Evolutionary conservation across 768 basidiomycete genomes (phyloP).

Genomic region (Auriculariales sp.): DNA sequence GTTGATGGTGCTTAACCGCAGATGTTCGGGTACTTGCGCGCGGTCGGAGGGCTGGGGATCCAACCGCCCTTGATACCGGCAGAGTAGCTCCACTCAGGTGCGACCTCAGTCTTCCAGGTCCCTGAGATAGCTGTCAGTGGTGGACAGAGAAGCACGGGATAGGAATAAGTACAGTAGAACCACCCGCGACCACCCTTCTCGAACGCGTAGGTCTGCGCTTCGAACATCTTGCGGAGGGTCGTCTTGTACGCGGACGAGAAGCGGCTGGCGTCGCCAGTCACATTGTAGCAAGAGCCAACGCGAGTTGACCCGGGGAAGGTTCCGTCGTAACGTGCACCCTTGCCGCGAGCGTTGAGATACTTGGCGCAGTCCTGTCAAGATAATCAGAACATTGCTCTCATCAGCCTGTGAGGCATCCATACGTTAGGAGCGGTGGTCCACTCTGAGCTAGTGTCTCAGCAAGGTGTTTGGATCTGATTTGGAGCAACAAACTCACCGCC

Average conservation of each 20-base stretch:
- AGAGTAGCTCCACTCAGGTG: slow-evolving; percentile 81
- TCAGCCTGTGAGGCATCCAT: slow-evolving; percentile 24
- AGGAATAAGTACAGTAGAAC: slow-evolving; percentile 8
- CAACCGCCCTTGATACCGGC: slow-evolving; percentile 67
- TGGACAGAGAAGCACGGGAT: no score
- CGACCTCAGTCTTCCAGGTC: slow-evolving; percentile 74
- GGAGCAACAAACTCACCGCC: slow-evolving; percentile 25
- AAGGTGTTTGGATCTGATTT: no score
- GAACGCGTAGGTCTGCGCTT: slow-evolving; percentile 20
- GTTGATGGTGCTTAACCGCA: slow-evolving; percentile 31
- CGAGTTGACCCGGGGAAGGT: slow-evolving; percentile 12
- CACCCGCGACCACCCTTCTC: slow-evolving; percentile 14
- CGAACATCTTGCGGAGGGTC: slow-evolving; percentile 17
- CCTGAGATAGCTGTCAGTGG: background rate
- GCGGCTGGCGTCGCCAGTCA: slow-evolving; percentile 13
- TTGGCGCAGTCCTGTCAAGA: slow-evolving; percentile 15
- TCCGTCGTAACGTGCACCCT: slow-evolving; percentile 18
- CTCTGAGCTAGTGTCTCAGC: no score
- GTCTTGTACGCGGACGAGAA: slow-evolving; percentile 17
- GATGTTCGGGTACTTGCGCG: slow-evolving; percentile 43
- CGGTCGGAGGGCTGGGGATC: slow-evolving; percentile 54
- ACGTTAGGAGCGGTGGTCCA: slow-evolving; percentile 71
- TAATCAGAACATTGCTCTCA: background rate
- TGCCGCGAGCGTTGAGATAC: slow-evolving; percentile 21
- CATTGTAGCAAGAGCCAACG: slow-evolving; percentile 15